Base-by-base conservation (phyloP, 257 asterid genomes). In the Solanum chiquidenum region DNA sequence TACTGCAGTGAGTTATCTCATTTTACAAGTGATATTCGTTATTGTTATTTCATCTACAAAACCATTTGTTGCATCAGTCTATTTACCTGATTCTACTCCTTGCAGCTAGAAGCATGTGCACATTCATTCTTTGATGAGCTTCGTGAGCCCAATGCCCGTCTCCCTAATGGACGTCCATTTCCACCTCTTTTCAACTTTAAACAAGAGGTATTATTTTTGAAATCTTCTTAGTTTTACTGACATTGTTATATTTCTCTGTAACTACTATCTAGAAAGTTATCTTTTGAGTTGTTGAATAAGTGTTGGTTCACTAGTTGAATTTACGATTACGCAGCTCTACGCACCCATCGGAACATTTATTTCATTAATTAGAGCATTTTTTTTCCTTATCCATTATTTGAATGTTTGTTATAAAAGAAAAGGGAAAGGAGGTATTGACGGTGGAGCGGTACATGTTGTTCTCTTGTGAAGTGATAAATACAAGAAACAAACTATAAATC, bases 121-220 rank as follows among this genome's bases (percentile, higher is more conserved):
- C 98, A 95, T 91, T 92, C 97, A 87, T 95, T 95, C 95, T 95
- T 94, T 90, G 95, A 95, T 85, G 98, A 94, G 92, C 98, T 95
- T 86, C 95, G 97, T 46, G 97, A 93, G 83, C 94, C 95, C 83
- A 93, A 93, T 89, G 95, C 95, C 44, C 97, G 94, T 90, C 95
- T 95, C 80, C 95, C 96, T 62, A 95, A 94, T 90, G 95, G 95
- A 21, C 95, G 98, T 74, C 92, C 96, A 88, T 91, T 93, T 87
- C 98, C 98, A 12, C 96, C 97, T 20, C 94, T 95, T 74, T 95
- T 95, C 84, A 94, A 94, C 94, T 94, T 95, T 84, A 94, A 93
- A 90, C 98, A 93, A 91, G 98, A 95, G 89, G 98, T 95, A 92
- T 72, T 89, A 84, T 87, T 87, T 86, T 90, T 83, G 14, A 12